Evolutionary conservation across 805 yeast genomes (phyloP), one percentile per base, ranked within the genome.

Genomic region (Cyberlindnera meyerae): DNA sequence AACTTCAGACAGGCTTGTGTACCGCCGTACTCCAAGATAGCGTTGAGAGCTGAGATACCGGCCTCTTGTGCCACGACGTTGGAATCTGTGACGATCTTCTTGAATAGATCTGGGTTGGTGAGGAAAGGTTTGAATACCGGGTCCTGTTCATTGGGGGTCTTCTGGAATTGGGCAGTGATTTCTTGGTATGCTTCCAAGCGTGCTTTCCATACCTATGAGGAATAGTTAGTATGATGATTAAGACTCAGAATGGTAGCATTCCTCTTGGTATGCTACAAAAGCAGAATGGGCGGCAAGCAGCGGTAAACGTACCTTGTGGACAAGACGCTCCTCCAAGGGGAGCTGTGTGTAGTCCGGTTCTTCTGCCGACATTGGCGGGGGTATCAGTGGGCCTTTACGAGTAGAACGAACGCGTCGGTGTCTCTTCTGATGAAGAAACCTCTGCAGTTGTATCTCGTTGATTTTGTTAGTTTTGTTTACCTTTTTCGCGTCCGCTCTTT

Each of bases 21-120:
- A 0, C 79, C 81, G 2, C 84, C 83, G 51, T 58, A 71, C 49
- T 75, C 73, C 29, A 83, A 60, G 49, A 75, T 72, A 5, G 75
- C 67, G 11, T 61, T 60, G 6, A 86, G 57, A 7, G 83, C 70
- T 4, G 62, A 56, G 15, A 87, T 63, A 5, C 86, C 97, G 2
- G 81, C 65, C 52, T 93, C 97, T 46, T 88, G 95, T 0, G 97
- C 95, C 13, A 82, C 93, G 14, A 88, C 96, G 55, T 93, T 93
- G 22, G 81, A 58, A 55, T 93, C 98, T 3, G 75, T 67, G 7
- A 83, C 79, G 27, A 80, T 70, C 46, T 68, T 66, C 47, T 73
- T 77, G 50, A 79, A 65, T 3, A 71, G 35, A 8, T 74, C 79
- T 0, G 87, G 81, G 37, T 67, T 71, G 13, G 60, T 52, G 42